Base-by-base conservation (phyloP, 179 eudicot genomes). In the Carnegiea gigantea region DNA sequence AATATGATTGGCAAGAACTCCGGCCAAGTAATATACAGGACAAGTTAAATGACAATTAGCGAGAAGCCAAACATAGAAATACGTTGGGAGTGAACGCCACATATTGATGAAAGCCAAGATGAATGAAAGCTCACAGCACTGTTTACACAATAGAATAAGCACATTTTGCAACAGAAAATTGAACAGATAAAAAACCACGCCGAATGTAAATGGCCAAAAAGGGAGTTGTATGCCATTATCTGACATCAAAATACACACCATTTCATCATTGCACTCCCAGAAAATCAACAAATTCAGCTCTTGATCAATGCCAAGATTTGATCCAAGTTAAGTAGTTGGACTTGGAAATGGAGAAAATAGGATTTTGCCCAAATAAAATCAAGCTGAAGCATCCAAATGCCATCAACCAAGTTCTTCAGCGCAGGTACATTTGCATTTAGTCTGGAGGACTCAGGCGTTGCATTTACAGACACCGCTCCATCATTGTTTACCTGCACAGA, bases 401-500 rank as follows among this genome's bases (percentile, higher is more conserved):
- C n/a, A 20, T 23, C 68, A 62, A 62, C 12, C 68, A 8, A 62
- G 68, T 62, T 62, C 11, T n/a, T 23, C 21, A 2, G 26, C 30
- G 11, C 68, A 62, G 68, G 14, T 62, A n/a, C 20, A 23, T 23
- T 23, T 62, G 68, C 68, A 62, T 23, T 21, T 62, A 21, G 68
- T 62, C n/a, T 4, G 21, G 8, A 62, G 62, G 68, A n/a, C 68
- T 62, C 68, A 9, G 68, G 30, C 33, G 33, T 62, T 62, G 68
- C 68, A 62, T 6, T 21, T n/a, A 62, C 30, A 43, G 1, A 62
- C 30, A 40, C 73, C 7, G 73, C 73, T 68, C 73, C 73, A 68
- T 68, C 40, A 30, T 68, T 68, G 70, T 64, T 26, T 68, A 68
- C 73, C 73, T 68, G 73, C 43, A 68, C 73, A 68, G 8, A 68